Evolutionary conservation across 768 basidiomycete genomes (phyloP).

Genomic region (Lentinula sp.): DNA sequence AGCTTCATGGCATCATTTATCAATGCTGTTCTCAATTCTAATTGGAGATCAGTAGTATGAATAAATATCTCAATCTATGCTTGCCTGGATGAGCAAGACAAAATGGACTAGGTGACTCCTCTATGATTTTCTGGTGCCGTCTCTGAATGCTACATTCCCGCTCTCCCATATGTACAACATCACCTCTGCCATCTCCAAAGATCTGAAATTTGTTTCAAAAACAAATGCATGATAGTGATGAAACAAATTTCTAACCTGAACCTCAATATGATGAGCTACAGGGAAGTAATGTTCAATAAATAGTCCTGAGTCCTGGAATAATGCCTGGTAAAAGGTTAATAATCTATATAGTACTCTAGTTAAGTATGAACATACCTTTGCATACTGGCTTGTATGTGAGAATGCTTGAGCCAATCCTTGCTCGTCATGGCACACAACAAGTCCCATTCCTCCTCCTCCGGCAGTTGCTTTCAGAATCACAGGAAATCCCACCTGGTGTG

Average conservation of each 20-base stretch:
- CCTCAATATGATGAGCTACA: conserved; percentile 56
- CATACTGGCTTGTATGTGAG: conserved; percentile 28
- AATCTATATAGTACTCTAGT: background rate
- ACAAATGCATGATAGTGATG: background rate
- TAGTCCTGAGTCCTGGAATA: conserved; percentile 46
- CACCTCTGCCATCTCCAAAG: conserved; percentile 57
- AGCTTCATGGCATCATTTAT: conserved; percentile 48
- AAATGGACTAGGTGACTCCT: conserved; percentile 64
- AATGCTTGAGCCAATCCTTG: conserved; percentile 31
- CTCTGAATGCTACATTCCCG: conserved; percentile 68
- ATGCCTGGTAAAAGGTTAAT: conserved; percentile 19
- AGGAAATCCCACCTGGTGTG: conserved; percentile 45
- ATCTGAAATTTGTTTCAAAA: conserved; percentile 30
- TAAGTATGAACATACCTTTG: conserved; percentile 27
- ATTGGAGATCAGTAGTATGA: background rate
- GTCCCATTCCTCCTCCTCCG: conserved; percentile 67
- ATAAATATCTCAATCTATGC: background rate
- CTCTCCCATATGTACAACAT: conserved; percentile 60
- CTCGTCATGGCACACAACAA: conserved; percentile 45
- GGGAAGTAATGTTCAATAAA: conserved; percentile 58
- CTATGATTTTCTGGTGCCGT: conserved; percentile 68
- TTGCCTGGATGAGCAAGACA: conserved; percentile 36
- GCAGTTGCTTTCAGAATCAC: conserved; percentile 64
- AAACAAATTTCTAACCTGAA: conserved; percentile 36
- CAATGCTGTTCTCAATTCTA: conserved; percentile 41